These are phyloP conservation scores for Arctostaphylos glauca DNA, from an alignment of 148 eudicot genomes.

Conservation along the genomic window DNA sequence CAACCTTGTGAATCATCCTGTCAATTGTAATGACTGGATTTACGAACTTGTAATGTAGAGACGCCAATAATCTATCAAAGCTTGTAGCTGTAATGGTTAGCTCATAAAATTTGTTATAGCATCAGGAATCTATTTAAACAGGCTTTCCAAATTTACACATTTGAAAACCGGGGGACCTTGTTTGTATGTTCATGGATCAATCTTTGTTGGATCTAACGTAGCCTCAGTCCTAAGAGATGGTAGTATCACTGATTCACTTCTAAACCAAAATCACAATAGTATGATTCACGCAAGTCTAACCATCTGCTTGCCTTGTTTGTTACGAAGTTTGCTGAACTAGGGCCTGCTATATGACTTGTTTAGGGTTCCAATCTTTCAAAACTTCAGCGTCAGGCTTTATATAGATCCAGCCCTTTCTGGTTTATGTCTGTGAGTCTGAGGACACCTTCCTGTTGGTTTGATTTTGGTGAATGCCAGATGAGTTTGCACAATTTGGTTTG, in stretches of 20 bases:
- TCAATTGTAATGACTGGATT: not conserved
- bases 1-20: not conserved
- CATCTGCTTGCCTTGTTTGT: not conserved
- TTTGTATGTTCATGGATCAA: not conserved
- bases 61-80: not conserved
- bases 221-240: not conserved
- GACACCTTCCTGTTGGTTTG: not conserved
- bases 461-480: not conserved
- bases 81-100: not conserved
- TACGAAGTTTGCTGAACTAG: not conserved
- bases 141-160: not conserved
- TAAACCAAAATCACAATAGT: not conserved
- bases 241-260: not conserved
- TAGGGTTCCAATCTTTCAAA: not conserved
- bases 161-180: not conserved
- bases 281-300: slow-evolving; percentile 2
- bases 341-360: not conserved
- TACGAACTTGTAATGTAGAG: not conserved
- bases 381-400: not conserved
- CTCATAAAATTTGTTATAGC: too few species aligned
- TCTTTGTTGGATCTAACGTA: not conserved
- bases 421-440: not conserved
- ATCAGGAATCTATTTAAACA: not conserved
- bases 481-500: not conserved
- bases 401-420: not conserved